These are phyloP conservation scores for Strobilomyces echinocephalus DNA, from an alignment of 768 basidiomycete species.

Conservation along the genomic window DNA sequence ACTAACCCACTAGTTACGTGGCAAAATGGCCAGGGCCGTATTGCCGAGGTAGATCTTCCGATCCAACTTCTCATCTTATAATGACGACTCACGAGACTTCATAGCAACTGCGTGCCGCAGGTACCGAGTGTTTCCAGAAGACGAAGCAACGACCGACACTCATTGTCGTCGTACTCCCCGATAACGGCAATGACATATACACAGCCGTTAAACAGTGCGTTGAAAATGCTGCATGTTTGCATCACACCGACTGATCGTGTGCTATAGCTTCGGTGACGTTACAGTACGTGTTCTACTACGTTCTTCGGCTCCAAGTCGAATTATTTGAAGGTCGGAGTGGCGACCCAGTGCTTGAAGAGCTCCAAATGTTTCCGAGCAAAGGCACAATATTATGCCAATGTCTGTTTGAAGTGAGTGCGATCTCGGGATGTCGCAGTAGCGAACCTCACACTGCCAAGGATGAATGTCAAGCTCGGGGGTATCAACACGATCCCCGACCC, in stretches of 20 bases:
- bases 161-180: conserved; percentile 66
- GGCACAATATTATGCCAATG: conserved; percentile 76
- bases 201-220: conserved; percentile 74
- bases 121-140: conserved; percentile 41
- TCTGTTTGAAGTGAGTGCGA: conserved; percentile 63
- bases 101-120: conserved; percentile 49
- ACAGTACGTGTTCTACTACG: conserved; percentile 31
- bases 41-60: conserved; percentile 38
- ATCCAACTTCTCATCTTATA: not conserved
- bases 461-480: conserved; percentile 82
- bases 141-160: conserved; percentile 46
- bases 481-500: conserved; percentile 77
- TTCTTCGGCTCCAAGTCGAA: not conserved
- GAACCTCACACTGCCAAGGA: conserved; percentile 35
- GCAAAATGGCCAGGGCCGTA: conserved; percentile 54
- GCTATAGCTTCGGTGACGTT: conserved; percentile 66
- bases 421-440: not conserved
- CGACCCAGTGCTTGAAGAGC: conserved; percentile 74
- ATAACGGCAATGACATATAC: conserved; percentile 73
- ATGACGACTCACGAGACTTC: not conserved
- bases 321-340: conserved; percentile 54
- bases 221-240: not conserved
- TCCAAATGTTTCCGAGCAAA: conserved; percentile 64
- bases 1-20: conserved; percentile 44
- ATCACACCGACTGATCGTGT: conserved; percentile 1